Evolutionary conservation across 2,329 filamentous ascomycete species (phyloP).

Genomic region (Aspergillus niger): DNA sequence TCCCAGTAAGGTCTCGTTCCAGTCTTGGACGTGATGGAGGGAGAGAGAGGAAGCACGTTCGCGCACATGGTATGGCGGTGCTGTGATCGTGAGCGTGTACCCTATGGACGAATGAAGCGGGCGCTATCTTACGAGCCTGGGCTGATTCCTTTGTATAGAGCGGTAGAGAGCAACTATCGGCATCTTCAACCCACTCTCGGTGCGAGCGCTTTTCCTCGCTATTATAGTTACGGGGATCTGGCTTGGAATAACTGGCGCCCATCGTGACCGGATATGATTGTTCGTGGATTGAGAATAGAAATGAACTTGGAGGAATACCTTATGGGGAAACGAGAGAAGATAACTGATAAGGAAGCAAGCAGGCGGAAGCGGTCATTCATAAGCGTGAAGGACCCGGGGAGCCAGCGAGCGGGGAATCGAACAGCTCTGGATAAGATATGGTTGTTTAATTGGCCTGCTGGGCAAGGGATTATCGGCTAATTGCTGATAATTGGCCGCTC

Average conservation of each 20-base stretch:
- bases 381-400: no score
- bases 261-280: neutral
- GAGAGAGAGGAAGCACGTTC: slow-evolving; percentile 21
- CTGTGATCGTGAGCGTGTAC: neutral
- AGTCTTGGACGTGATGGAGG: slow-evolving; percentile 21
- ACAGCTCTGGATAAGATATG: no score
- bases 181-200: neutral
- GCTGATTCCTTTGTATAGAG: neutral
- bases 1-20: slow-evolving; percentile 30
- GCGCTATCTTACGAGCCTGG: neutral
- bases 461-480: no score
- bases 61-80: slow-evolving; percentile 15
- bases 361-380: no score
- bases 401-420: no score
- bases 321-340: no score
- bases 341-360: no score
- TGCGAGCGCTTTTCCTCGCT: neutral
- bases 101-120: neutral
- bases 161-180: neutral
- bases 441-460: no score
- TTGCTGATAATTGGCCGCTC: no score
- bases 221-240: neutral
- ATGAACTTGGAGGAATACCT: no score
- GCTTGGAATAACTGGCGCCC: neutral
- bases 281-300: no score